These are phyloP conservation scores for Pleurotus pulmonarius DNA, from an alignment of 768 basidiomycete species.

Conservation along the genomic window DNA sequence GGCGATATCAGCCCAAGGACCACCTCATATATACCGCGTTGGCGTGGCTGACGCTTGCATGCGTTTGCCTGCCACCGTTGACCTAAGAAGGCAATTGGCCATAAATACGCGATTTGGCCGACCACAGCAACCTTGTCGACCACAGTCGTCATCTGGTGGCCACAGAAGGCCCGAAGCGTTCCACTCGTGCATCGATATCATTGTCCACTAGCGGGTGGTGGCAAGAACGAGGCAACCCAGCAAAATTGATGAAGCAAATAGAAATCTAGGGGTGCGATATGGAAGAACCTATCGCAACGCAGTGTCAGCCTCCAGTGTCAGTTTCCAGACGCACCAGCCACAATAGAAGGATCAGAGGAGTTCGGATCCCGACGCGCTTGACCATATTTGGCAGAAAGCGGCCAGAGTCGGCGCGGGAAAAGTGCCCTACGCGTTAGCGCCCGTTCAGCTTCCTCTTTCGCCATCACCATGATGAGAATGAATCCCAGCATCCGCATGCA, in stretches of 20 bases:
- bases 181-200: no score
- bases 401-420: no score
- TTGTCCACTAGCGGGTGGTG: no score
- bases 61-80: background rate
- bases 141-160: background rate
- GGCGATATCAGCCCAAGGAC: background rate
- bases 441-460: no score
- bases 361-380: no score
- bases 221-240: background rate
- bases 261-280: background rate
- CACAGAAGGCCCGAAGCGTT: background rate
- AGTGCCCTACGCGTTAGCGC: no score
- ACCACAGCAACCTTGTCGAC: background rate
- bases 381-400: no score
- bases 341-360: background rate
- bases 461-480: background rate
- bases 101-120: background rate
- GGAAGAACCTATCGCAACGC: background rate
- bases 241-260: background rate
- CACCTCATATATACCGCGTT: background rate
- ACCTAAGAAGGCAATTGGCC: background rate
- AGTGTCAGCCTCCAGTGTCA: background rate
- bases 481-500: background rate
- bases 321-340: background rate
- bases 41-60: slow-evolving; percentile 4